Evolutionary conservation across 2,329 filamentous ascomycete genomes (phyloP).

Genomic region (Sporothrix brasiliensis): DNA sequence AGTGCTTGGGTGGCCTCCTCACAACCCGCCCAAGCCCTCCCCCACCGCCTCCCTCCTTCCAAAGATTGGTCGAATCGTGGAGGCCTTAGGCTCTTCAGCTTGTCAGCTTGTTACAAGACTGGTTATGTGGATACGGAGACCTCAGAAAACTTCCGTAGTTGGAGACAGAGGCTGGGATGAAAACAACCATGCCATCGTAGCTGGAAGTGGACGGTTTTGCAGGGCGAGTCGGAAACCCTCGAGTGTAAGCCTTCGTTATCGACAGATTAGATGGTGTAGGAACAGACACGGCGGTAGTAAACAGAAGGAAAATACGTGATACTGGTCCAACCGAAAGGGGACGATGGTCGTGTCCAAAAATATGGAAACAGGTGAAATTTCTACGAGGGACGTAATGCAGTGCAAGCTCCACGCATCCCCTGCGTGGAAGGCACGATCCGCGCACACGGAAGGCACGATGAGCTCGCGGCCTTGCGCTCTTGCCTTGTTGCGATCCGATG

Average conservation of each 20-base stretch:
- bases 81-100: conserved; percentile 3
- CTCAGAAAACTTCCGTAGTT: not conserved
- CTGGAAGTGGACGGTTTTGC: no score
- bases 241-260: not conserved
- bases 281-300: not conserved
- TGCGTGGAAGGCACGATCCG: conserved; percentile 14
- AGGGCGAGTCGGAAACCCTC: no score
- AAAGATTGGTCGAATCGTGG: not conserved
- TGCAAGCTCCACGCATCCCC: not conserved
- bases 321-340: not conserved
- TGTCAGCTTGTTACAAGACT: no score
- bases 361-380: not conserved
- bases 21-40: no score
- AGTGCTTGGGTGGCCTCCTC: conserved; percentile 18
- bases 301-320: not conserved
- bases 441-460: not conserved
- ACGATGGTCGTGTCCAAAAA: not conserved
- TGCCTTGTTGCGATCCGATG: conserved; percentile 2
- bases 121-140: not conserved
- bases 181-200: no score
- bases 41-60: not conserved
- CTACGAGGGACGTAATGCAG: no score
- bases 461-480: not conserved
- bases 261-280: not conserved
- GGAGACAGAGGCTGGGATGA: not conserved